Conservation (phyloP, 2,329 filamentous ascomycete genomes). For the Berkeleyomyces rouxiae region DNA sequence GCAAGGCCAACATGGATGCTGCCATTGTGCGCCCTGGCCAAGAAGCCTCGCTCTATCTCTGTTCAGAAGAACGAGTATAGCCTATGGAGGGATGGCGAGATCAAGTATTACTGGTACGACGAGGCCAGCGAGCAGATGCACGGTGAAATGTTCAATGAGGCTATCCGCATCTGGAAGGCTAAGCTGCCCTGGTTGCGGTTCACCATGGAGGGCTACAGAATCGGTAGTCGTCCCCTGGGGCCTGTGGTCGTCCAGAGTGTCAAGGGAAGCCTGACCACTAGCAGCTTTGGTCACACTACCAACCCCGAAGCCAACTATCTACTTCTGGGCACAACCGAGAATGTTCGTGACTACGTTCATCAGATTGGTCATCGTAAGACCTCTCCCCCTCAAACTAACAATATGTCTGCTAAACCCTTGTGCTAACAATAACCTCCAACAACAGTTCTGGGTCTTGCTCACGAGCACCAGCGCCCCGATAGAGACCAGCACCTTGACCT, state of each 20-base stretch:
- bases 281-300: constrained; percentile 2
- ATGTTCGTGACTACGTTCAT: constrained; percentile 1
- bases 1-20: not conserved
- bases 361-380: constrained; percentile 10
- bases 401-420: too few relatives aligned
- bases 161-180: not conserved
- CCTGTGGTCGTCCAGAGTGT: not conserved
- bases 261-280: not conserved
- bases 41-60: not conserved
- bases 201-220: not conserved
- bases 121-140: not conserved
- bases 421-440: not conserved
- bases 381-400: too few relatives aligned
- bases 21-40: too few relatives aligned
- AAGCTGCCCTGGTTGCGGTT: constrained; percentile 10
- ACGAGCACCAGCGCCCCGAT: constrained; percentile 11
- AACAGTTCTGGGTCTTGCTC: constrained; percentile 8
- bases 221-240: not conserved
- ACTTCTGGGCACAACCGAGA: too few relatives aligned
- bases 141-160: not conserved
- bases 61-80: not conserved
- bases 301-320: not conserved
- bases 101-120: not conserved
- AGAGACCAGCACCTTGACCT: constrained; percentile 2
- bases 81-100: not conserved